Percentiles rank a stretch among this genome's conserved stretches.
Conservation (phyloP, 2,329 filamentous ascomycete genomes). For the Fusarium drepaniforme region DNA sequence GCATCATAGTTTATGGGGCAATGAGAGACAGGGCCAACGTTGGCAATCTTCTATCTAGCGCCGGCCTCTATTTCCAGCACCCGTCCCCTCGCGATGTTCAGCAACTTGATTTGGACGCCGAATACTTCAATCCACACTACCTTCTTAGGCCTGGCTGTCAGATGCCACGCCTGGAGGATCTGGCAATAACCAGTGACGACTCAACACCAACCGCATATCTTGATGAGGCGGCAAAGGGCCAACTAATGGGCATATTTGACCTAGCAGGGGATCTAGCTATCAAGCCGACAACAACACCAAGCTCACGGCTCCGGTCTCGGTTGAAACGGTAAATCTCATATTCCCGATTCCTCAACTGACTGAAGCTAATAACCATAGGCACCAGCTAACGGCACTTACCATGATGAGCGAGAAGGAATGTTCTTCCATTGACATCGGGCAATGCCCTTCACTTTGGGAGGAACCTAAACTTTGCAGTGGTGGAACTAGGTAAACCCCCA, state of each 20-base stretch:
- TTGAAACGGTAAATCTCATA: neutral
- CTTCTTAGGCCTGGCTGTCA: neutral
- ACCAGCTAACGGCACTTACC: neutral
- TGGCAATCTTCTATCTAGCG: neutral
- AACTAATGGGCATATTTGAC: neutral
- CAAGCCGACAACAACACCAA: neutral
- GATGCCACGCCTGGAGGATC: conserved; percentile 7
- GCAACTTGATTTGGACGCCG: neutral
- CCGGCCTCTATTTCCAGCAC: neutral
- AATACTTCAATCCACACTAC: neutral
- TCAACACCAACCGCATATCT: accelerated
- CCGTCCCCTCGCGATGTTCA: accelerated
- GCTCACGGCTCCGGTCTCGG: neutral
- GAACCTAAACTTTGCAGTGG: neutral
- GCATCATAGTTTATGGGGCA: accelerated
- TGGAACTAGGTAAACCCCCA: neutral
- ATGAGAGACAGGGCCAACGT: neutral
- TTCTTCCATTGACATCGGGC: accelerated
- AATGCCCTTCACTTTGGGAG: neutral
- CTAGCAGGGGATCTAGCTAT: neutral
- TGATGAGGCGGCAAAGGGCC: neutral
- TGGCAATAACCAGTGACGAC: neutral
- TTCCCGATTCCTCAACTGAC: accelerated
- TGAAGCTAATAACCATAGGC: neutral
- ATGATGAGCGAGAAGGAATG: conserved; percentile 10